phyloP scores from a whole-genome alignment of 2,329 filamentous ascomycete species.

The Neonectria magnoliae region DNA sequence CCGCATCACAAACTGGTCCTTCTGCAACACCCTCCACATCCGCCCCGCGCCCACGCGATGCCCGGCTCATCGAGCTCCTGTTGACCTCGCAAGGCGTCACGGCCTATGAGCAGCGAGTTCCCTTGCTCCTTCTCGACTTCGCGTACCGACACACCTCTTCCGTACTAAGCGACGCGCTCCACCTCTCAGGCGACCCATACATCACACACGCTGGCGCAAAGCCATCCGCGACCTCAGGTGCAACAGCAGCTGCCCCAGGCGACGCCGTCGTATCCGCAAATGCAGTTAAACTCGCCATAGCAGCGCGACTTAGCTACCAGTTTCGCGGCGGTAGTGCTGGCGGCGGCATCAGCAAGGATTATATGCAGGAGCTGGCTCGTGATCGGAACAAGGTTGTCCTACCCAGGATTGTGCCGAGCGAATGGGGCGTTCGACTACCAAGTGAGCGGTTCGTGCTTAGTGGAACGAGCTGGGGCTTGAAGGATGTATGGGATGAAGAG shows the following conservation, averaged over 20 bases:
- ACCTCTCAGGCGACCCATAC: constrained; percentile 76
- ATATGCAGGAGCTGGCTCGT: constrained; percentile 77
- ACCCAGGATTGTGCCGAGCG: constrained; percentile 69
- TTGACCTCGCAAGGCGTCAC: constrained; percentile 82
- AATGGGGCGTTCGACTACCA: constrained; percentile 74
- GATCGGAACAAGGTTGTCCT: constrained; percentile 75
- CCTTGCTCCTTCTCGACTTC: constrained; percentile 85
- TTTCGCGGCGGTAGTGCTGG: constrained; percentile 67
- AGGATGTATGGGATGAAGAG: constrained; percentile 66
- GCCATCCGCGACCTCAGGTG: constrained; percentile 60
- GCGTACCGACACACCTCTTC: constrained; percentile 83
- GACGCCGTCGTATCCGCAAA: constrained; percentile 71
- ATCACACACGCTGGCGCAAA: constrained; percentile 64
- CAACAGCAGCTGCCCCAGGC: constrained; percentile 57
- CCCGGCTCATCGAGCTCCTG: constrained; percentile 81
- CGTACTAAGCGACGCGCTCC: constrained; percentile 76
- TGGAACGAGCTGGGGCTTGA: constrained; percentile 72
- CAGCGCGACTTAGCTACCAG: constrained; percentile 73
- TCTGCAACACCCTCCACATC: constrained; percentile 49
- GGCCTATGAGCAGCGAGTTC: constrained; percentile 83
- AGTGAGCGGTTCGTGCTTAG: constrained; percentile 75
- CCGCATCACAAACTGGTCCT: constrained; percentile 38
- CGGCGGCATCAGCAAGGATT: constrained; percentile 75
- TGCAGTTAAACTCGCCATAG: constrained; percentile 78
- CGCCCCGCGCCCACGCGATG: constrained; percentile 76